These are phyloP conservation scores for Telopea speciosissima DNA, from an alignment of 177 flowering plant genomes.

Conservation along the genomic window DNA sequence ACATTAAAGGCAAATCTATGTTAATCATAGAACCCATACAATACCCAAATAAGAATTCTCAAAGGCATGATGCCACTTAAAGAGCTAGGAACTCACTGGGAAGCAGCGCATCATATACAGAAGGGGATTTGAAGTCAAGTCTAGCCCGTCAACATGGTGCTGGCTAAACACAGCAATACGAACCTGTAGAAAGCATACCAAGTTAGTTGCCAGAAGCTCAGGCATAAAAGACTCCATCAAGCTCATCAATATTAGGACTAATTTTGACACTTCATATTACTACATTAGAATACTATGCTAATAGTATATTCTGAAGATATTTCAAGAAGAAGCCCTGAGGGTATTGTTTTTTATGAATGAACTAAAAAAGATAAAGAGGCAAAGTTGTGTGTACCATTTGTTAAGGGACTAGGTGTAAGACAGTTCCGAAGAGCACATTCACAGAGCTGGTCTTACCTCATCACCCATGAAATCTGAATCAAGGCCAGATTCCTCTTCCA, in stretches of 20 bases:
- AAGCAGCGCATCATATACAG: constrained; percentile 97
- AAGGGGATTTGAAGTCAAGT: constrained; percentile 94
- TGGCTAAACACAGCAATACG: constrained; percentile 98
- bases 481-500: background rate
- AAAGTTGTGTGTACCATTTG: background rate
- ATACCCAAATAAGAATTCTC: background rate
- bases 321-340: background rate
- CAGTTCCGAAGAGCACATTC: background rate
- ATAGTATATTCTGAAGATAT: background rate
- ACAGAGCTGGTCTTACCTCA: background rate
- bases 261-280: no score
- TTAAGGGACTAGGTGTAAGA: background rate
- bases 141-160: constrained; percentile 98
- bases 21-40: background rate
- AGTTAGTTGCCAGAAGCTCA: background rate
- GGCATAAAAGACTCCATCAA: constrained; percentile 11
- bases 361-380: background rate
- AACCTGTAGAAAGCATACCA: constrained; percentile 48
- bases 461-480: background rate
- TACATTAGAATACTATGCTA: no score
- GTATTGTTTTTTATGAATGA: background rate
- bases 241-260: background rate
- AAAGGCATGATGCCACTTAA: background rate
- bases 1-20: background rate
- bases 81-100: constrained; percentile 59